A percentile compares a stretch with the other conserved stretches of the same genome.
These are phyloP conservation scores for Phanerochaete carnosa DNA, from an alignment of 768 basidiomycete species.

Conservation along the genomic window DNA sequence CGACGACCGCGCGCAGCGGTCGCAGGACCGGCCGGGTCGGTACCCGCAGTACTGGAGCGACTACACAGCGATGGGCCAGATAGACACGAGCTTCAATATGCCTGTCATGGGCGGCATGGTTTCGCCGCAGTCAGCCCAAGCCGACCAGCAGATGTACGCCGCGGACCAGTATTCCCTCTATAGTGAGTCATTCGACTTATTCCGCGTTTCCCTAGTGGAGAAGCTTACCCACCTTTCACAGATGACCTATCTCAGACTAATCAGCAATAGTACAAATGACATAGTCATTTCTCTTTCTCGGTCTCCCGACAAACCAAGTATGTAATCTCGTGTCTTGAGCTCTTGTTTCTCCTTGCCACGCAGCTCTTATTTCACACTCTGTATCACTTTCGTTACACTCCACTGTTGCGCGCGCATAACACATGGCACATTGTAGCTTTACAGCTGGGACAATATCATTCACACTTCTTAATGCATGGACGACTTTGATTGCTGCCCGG, in stretches of 20 bases:
- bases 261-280: slow-evolving; percentile 6
- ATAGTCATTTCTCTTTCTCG: not conserved
- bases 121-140: slow-evolving; percentile 9
- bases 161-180: slow-evolving; percentile 26
- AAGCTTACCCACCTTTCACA: slow-evolving; percentile 5
- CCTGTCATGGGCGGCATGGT: slow-evolving; percentile 24
- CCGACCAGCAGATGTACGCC: slow-evolving; percentile 22
- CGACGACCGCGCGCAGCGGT: slow-evolving; percentile 39
- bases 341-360: not conserved
- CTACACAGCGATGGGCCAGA: slow-evolving; percentile 29
- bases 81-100: slow-evolving; percentile 28
- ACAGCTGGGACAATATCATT: slow-evolving; percentile 1
- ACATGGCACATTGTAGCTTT: slow-evolving; percentile 3
- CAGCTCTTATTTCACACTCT: not conserved
- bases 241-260: slow-evolving; percentile 14
- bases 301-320: not conserved
- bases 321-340: slow-evolving; percentile 3
- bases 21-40: slow-evolving; percentile 20
- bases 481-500: not conserved
- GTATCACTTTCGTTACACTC: not conserved
- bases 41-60: slow-evolving; percentile 36
- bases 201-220: not conserved
- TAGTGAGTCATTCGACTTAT: slow-evolving; percentile 17
- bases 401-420: slow-evolving; percentile 5
- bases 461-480: not conserved